Evolutionary conservation across 371 early-diverging fungal genomes (phyloP), one percentile per base, ranked within the genome.

Genomic region (Rhizopus sp.): DNA sequence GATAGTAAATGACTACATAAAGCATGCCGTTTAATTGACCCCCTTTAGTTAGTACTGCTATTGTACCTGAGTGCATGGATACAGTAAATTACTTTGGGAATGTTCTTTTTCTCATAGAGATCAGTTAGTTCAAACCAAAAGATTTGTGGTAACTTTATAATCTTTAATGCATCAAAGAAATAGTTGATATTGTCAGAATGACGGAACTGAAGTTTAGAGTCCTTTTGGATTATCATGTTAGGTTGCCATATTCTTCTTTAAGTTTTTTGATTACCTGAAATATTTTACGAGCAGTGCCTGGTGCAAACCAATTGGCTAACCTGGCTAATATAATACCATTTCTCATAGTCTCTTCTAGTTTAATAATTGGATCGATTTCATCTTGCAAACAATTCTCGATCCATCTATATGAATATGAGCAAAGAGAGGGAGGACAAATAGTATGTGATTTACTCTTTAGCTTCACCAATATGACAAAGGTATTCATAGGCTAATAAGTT

Each of bases 171-270:
- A 17, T 77, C 75, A 64, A 99, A 89, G 57, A 99, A 93, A 60
- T 81, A 93, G 70, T 97, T 97, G 77, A 98, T 98, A 76, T 99
- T 99, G 71, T 99, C 99, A 2, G 99, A 98, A 76, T 98, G 99
- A 45, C 93, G 85, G 78, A 88, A 99, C 62, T 98, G 95, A 12
- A 97, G 84, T 53, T 85, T 88, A 13, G 82, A 83, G 55, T 88
- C 91, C 90, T 93, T 65, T 6, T 37, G 51, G 40, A 35, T n/a
- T 31, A 15, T 5, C 9, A 34, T 13, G 16, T 34, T 17, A 37
- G 41, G 8, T 7, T 46, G 8, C 23, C 7, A 12, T 33, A 7
- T 7, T 46, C 17, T 9, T 46, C 7, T 30, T 7, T 30, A 29
- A 9, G 7, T 29, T 46, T 29, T 46, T 30, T 46, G 1, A 8